Percentiles rank a stretch among this genome's conserved stretches.
Conservation (phyloP, 192 early-diverging fungal genomes). For the Coemansia sp. region DNA sequence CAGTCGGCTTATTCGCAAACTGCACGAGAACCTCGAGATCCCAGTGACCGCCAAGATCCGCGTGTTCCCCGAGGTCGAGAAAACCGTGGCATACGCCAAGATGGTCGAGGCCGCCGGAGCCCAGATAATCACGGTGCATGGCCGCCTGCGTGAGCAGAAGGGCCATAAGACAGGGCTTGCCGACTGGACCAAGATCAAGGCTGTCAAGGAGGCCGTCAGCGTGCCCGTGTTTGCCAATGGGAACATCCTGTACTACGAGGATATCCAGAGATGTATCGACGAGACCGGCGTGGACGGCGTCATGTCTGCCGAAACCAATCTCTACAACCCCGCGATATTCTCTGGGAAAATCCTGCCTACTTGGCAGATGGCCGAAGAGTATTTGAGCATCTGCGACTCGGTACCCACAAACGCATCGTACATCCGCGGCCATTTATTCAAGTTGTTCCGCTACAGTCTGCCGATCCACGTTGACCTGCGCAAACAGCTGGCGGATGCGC, state of each 20-base stretch:
- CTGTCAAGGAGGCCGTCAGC: conserved; percentile 76
- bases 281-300: conserved; percentile 90
- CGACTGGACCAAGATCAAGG: conserved; percentile 91
- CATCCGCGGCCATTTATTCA: conserved; percentile 91
- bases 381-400: conserved; percentile 77
- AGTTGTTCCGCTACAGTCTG: conserved; percentile 79
- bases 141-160: conserved; percentile 93
- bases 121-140: conserved; percentile 91
- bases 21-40: conserved; percentile 78
- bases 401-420: conserved; percentile 65
- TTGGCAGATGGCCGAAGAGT: conserved; percentile 86
- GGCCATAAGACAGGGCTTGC: conserved; percentile 95
- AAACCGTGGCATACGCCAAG: conserved; percentile 91
- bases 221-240: conserved; percentile 98
- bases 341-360: conserved; percentile 61
- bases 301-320: conserved; percentile 87
- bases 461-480: conserved; percentile 80
- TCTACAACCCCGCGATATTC: conserved; percentile 92
- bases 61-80: conserved; percentile 83
- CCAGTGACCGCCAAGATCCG: conserved; percentile 98
- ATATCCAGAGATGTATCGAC: conserved; percentile 79
- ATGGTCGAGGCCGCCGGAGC: conserved; percentile 94
- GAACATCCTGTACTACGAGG: conserved; percentile 93
- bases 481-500: conserved; percentile 63
- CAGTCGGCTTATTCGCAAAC: conserved; percentile 61